Evolutionary conservation across 805 yeast species (phyloP), one percentile per base, ranked within the genome.

Genomic region (Metschnikowia cerradonensis): DNA sequence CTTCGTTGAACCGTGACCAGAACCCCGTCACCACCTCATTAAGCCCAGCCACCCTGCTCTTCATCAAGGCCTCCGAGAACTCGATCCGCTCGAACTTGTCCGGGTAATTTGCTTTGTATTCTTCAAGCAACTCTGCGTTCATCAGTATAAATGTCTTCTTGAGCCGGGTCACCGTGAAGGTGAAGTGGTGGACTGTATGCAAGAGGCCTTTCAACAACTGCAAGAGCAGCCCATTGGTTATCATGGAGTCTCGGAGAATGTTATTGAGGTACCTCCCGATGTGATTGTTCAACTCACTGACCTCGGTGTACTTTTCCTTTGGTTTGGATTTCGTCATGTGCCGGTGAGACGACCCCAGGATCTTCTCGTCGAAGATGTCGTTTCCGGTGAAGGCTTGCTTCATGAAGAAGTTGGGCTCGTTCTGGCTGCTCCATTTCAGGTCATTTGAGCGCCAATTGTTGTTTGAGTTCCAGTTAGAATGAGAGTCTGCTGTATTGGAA

Each of bases 191-290:
- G 31, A 81, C 70, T 44, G 80, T 67, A 39, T 76, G 73, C 51
- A 82, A 67, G 50, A 83, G 59, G 45, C 66, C 67, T 54, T 77
- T 73, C 41, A 80, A 59, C 14, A 75, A 66, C 43, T 74, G 72
- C 41, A 85, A 70, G 47, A 85, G 65, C 43, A 72, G 74, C 17
- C 79, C 75, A 50, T 82, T 80, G 1, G 91, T 84, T 48, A 88
- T 71, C 63, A 88, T 74, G 10, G 90, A 81, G 56, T 84, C 87
- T 54, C 81, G 77, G 55, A 89, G 65, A 19, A 84, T 74, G 2
- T 84, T 79, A 61, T 83, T 86, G 53, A 88, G 68, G 58, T 79
- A 84, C 7, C 76, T 71, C 41, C 83, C 80, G 49, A 86, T 73
- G 31, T 67, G 67, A 61, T 26, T 67, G 60, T 51, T 77, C 80